Conservation (phyloP, 1,139 yeast species). For the Scheffersomyces parashehatae region DNA sequence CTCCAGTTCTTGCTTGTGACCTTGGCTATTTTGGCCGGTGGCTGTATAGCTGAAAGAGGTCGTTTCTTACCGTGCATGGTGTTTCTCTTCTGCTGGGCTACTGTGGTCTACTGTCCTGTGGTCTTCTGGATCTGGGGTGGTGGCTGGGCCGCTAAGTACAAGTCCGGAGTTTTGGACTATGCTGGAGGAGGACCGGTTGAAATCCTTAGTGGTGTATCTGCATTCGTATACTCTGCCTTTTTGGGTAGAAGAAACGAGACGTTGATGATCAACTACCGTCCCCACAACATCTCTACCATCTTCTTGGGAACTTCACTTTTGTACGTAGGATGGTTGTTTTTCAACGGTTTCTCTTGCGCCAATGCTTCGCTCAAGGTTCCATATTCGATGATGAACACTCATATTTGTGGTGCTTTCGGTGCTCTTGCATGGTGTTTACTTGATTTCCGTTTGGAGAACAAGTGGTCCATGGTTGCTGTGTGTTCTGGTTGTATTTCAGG, state of each 20-base stretch:
- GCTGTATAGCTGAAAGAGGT: constrained; percentile 89
- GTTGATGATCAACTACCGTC: constrained; percentile 84
- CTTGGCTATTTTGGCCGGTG: constrained; percentile 87
- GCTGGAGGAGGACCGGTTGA: constrained; percentile 99
- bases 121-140: constrained; percentile 96
- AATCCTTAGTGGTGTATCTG: constrained; percentile 86
- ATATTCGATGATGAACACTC: constrained; percentile 89
- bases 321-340: constrained; percentile 84
- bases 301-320: constrained; percentile 71
- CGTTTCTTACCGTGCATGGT: constrained; percentile 82
- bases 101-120: constrained; percentile 88
- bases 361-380: constrained; percentile 67
- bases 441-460: constrained; percentile 83
- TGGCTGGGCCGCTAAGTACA: constrained; percentile 79
- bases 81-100: constrained; percentile 84
- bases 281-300: constrained; percentile 89
- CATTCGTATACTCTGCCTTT: constrained; percentile 80
- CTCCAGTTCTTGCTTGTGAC: constrained; percentile 92
- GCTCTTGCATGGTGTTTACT: constrained; percentile 90
- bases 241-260: constrained; percentile 84
- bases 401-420: constrained; percentile 85
- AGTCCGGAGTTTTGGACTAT: constrained; percentile 90
- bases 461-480: constrained; percentile 93
- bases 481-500: constrained; percentile 97
- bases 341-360: constrained; percentile 80